Evolutionary conservation across 139 green algal species (phyloP), one percentile per base, ranked within the genome.

Genomic region (Haematococcus lacustris): DNA sequence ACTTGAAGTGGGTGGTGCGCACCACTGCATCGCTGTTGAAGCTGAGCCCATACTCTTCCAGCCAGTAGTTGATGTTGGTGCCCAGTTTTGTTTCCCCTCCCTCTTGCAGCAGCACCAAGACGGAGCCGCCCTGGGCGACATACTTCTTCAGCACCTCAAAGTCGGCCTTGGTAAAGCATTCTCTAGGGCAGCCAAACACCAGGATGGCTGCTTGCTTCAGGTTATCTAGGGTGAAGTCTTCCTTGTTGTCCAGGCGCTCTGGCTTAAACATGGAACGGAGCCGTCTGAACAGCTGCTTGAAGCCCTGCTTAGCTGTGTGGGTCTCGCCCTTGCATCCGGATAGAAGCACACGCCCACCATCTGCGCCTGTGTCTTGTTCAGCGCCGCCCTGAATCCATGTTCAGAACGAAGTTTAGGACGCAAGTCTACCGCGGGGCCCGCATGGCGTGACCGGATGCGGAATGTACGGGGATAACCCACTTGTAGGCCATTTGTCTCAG

Each of bases 61-160:
- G 74, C 73, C 73, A 84, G 73, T 88, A 90, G 81, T 94, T 94
- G 73, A 96, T 84, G 79, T 96, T 93, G 43, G 83, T 92, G 66
- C 81, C 80, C 3, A 71, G 64, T 33, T 75, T 78, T 23, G 59
- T 73, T 66, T 93, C 87, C 2, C 88, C 90, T 9, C 85, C 85
- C 62, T 92, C 91, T 1, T 60, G 51, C 77, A 90, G 67, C 23
- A 88, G 50, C 2, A 93, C 76, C 23, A 95, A 72, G 32, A 96
- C 57, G 6, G 76, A 86, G 17, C 91, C 91, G 9, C 91, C 89
- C 30, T 70, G 65, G 28, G 69, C 65, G 9, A 96, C 66, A 37
- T 70, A 76, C 2, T 69, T 34, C 32, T 84, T 81, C 26, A 96
- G 76, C 9, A 80, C 62, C 35, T 93, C 80, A 43, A 89, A 83